Percentiles rank a stretch among this genome's conserved stretches.
Evolutionary conservation across 2,329 filamentous ascomycete genomes (phyloP).

Genomic region (Penicillium olsonii): DNA sequence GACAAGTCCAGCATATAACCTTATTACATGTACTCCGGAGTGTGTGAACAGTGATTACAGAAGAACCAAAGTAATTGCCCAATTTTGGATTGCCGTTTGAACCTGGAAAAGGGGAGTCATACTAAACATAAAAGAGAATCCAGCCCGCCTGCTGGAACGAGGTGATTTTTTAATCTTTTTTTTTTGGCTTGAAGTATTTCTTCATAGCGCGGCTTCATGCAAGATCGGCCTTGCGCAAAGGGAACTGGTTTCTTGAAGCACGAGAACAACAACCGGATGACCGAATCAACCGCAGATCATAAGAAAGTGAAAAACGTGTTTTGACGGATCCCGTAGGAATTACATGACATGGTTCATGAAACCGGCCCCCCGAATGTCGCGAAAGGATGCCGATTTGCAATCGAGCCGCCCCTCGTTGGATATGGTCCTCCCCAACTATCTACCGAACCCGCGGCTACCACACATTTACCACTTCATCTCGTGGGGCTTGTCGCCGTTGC

Average conservation of each 20-base stretch:
- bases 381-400: constrained; percentile 35
- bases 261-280: constrained; percentile 34
- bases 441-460: constrained; percentile 44
- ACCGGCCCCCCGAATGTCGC: constrained; percentile 34
- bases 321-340: constrained; percentile 39
- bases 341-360: constrained; percentile 43
- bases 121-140: constrained; percentile 39
- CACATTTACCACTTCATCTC: constrained; percentile 95
- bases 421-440: constrained; percentile 41
- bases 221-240: constrained; percentile 35
- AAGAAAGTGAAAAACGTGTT: constrained; percentile 29
- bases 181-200: constrained; percentile 33
- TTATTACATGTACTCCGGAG: constrained; percentile 6
- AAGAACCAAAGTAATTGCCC: constrained; percentile 23
- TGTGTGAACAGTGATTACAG: not conserved
- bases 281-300: constrained; percentile 35
- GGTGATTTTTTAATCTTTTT: constrained; percentile 39
- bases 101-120: constrained; percentile 37
- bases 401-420: constrained; percentile 38
- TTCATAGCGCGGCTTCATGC: constrained; percentile 38
- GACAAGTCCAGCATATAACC: constrained; percentile 1
- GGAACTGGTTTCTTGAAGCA: constrained; percentile 30
- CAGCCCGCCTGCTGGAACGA: constrained; percentile 36
- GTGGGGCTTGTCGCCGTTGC: constrained; percentile 99
- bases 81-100: constrained; percentile 35